These are phyloP conservation scores for Sarocladium oryzae DNA, from an alignment of 2,329 filamentous ascomycete species.

Conservation along the genomic window DNA sequence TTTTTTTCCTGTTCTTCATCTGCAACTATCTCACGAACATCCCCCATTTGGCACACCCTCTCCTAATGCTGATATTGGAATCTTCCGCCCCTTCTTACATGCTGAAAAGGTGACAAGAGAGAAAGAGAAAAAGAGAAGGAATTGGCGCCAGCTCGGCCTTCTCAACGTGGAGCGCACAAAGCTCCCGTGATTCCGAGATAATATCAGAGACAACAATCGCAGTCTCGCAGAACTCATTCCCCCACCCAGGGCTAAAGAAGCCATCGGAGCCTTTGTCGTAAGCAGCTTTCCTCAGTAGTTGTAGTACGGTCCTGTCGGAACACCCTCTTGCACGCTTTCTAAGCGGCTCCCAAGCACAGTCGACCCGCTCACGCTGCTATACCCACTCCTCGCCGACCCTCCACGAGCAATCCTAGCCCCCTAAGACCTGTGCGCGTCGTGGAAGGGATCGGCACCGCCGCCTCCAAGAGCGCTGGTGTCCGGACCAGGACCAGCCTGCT, in stretches of 20 bases:
- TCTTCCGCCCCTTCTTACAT: too few relatives aligned
- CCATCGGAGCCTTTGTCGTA: too few relatives aligned
- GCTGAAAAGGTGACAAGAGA: too few relatives aligned
- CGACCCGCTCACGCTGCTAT: constrained; percentile 1
- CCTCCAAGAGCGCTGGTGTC: constrained; percentile 18
- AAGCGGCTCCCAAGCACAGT: constrained; percentile 12
- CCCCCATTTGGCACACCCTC: too few relatives aligned
- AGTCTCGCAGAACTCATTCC: too few relatives aligned
- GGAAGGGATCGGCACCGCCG: constrained; percentile 28
- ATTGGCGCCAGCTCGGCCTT: not conserved
- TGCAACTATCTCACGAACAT: too few relatives aligned
- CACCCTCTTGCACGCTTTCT: not conserved
- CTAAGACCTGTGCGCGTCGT: constrained; percentile 28
- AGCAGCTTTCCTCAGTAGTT: not conserved
- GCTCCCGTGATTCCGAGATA: not conserved
- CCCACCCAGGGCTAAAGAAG: too few relatives aligned
- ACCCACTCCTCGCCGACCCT: constrained; percentile 10
- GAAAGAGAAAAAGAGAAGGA: not conserved
- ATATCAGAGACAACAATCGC: not conserved
- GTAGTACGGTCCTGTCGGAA: not conserved
- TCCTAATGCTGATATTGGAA: too few relatives aligned
- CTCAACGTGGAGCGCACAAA: not conserved
- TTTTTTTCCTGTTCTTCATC: too few relatives aligned
- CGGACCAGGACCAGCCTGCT: constrained; percentile 6
- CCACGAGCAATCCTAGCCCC: constrained; percentile 13